Evolutionary conservation across 2,329 filamentous ascomycete genomes (phyloP).

Genomic region (Cyanodermella asteris): DNA sequence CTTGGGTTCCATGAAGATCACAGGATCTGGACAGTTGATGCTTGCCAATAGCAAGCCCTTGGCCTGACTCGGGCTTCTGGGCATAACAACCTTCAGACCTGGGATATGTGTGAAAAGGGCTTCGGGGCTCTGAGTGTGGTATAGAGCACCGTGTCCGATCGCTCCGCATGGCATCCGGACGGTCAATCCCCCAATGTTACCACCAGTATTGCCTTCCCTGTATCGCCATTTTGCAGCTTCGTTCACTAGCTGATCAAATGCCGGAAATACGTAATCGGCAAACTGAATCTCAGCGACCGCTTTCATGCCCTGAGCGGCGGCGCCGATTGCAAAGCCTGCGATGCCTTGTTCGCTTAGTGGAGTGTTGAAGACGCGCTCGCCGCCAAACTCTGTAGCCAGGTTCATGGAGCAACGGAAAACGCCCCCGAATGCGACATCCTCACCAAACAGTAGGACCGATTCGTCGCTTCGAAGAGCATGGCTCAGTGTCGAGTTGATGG

Average conservation of each 20-base stretch:
- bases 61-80: slow-evolving; percentile 65
- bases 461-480: slow-evolving; percentile 68
- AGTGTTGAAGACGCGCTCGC: slow-evolving; percentile 86
- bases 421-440: slow-evolving; percentile 91
- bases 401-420: slow-evolving; percentile 92
- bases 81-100: slow-evolving; percentile 66
- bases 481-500: slow-evolving; percentile 74
- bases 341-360: slow-evolving; percentile 88
- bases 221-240: slow-evolving; percentile 80
- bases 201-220: slow-evolving; percentile 42
- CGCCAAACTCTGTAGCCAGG: slow-evolving; percentile 67
- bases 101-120: slow-evolving; percentile 74
- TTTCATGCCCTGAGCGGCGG: slow-evolving; percentile 75
- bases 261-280: slow-evolving; percentile 81
- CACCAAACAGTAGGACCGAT: slow-evolving; percentile 74
- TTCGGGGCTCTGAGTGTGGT: slow-evolving; percentile 82
- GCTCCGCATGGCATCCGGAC: slow-evolving; percentile 78
- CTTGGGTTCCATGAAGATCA: slow-evolving; percentile 87
- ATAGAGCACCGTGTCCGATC: slow-evolving; percentile 71
- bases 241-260: slow-evolving; percentile 86
- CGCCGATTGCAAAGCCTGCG: slow-evolving; percentile 77
- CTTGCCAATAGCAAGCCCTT: slow-evolving; percentile 65
- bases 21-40: slow-evolving; percentile 62
- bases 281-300: slow-evolving; percentile 92
- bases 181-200: slow-evolving; percentile 55